Evolutionary conservation across 2,329 filamentous ascomycete genomes (phyloP), one percentile per base, ranked within the genome.

Genomic region (Erysiphe pulchra): DNA sequence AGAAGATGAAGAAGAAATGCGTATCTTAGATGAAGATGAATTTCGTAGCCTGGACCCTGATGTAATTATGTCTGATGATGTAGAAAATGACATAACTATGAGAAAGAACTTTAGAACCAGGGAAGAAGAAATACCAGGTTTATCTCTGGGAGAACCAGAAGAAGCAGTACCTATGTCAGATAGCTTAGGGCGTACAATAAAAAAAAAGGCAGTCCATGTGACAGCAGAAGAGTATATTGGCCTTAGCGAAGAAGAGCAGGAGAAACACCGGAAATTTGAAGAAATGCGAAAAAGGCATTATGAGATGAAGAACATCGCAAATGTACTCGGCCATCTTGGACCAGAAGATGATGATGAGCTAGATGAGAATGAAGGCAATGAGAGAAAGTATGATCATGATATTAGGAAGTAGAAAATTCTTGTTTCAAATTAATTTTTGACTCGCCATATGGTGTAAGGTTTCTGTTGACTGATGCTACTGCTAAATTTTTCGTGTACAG

Each of bases 261-360:
- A 90, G 65, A 94, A 95, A 68, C 90, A 98, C 62, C 74, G 71
- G 58, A 75, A 80, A 59, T 98, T 98, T 60, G 86, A 94, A 65
- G 70, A 82, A 64, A 70, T 84, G 67, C 74, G 90, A 57, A 94
- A 90, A 75, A 87, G 77, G 66, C 90, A 98, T 63, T 98, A 98
- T 63, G 90, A 98, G 69, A 98, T 98, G 90, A 84, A 75, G 64
- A 80, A 90, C 57, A 85, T 94, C 48, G 92, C 90, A 56, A 73
- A 77, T 56, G 64, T 95, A 45, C 71, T 98, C 52, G 86, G 84
- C 13, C 78, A 83, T 56, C 77, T 80, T 56, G 66, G 72, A n/a
- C 59, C 69, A 51, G 68, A 64, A 38, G 74, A 75, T 40, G 72
- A 74, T 13, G 70, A 71, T 11, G 17, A n/a, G 17, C 34, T 37